These are phyloP conservation scores for Neoboletus brunneissimus DNA, from an alignment of 768 basidiomycete genomes.

Conservation along the genomic window DNA sequence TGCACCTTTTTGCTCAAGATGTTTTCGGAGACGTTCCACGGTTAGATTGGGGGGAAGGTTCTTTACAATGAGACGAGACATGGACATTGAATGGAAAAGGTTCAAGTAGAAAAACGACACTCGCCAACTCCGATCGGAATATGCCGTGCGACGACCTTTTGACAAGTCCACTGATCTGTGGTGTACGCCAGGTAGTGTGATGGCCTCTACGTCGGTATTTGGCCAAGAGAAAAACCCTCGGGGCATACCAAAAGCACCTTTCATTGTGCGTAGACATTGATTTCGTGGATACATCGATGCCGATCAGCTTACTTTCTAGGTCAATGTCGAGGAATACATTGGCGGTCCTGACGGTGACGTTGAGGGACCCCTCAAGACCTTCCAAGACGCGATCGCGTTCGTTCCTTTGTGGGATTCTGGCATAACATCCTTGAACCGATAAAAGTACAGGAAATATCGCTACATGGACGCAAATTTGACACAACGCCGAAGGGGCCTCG, in stretches of 20 bases:
- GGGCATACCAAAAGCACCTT: constrained; percentile 94
- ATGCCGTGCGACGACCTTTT: constrained; percentile 8
- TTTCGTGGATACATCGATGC: neutral
- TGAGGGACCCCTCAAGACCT: constrained; percentile 71
- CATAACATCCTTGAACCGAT: constrained; percentile 16
- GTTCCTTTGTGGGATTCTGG: constrained; percentile 28
- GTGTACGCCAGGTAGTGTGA: neutral
- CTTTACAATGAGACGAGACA: constrained; percentile 85
- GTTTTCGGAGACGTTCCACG: constrained; percentile 57
- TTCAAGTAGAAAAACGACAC: neutral
- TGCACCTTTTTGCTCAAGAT: constrained; percentile 61
- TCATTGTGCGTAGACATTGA: constrained; percentile 63
- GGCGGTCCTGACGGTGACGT: constrained; percentile 75
- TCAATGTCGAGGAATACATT: constrained; percentile 84
- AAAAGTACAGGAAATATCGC: constrained; percentile 83
- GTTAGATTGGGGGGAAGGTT: constrained; percentile 73
- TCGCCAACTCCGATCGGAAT: constrained; percentile 26
- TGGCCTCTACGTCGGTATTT: constrained; percentile 32
- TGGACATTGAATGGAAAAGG: constrained; percentile 25
- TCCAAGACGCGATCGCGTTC: constrained; percentile 94
- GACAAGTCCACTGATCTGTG: neutral
- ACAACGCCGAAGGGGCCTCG: constrained; percentile 73
- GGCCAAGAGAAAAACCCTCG: constrained; percentile 69
- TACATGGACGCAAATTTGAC: constrained; percentile 92
- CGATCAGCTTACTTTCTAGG: constrained; percentile 42